Base-by-base conservation (phyloP, 1,284 basidiomycete species). In the Ganoderma boninense region DNA sequence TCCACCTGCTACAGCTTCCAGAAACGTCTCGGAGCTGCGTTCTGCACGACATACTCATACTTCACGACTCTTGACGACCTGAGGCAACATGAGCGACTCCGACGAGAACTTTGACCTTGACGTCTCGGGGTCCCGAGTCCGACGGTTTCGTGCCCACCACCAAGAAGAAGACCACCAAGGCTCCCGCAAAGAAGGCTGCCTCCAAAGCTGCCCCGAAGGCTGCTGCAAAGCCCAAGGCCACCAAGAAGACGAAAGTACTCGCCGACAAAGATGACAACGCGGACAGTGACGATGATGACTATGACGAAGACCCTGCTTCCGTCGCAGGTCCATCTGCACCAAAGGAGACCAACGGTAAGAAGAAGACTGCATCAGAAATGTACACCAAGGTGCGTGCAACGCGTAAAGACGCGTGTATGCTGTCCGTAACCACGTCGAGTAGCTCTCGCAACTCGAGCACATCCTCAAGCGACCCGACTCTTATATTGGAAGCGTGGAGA, bases 371-470 rank as follows among this genome's bases (percentile, higher is more conserved):
- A 0, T 96, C 95, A 18, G 95, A 99, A 79, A 97, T 90, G 64
- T 98, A 98, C 80, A 92, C 93, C 71, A 98, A 97, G 89, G 96
- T 95, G 67, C 73, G 85, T 72, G 54, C 29, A 26, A 62, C 67
- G 14, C 52, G 32, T 43, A 23, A 10, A 10, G 52, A 66, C 26
- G 56, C 65, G 70, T 67, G 44, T 23, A 60, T 20, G 60, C 46
- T 40, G 69, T 62, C 74, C 68, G 61, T 59, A 54, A 29, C 59
- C 20, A 29, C 32, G 46, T 32, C 11, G 29, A 32, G 13, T 77
- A 98, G 97, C 89, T 99, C 69, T 92, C 96, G 0, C 97, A 98
- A 92, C 86, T 98, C 23, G 97, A 99, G 80, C 98, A 99, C 77
- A 96, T 99, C 74, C 87, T 99, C 70, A 95, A 95, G 82, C 95